phyloP scores from a whole-genome alignment of 208 protist genomes.

The Entamoeba moshkovskii region DNA sequence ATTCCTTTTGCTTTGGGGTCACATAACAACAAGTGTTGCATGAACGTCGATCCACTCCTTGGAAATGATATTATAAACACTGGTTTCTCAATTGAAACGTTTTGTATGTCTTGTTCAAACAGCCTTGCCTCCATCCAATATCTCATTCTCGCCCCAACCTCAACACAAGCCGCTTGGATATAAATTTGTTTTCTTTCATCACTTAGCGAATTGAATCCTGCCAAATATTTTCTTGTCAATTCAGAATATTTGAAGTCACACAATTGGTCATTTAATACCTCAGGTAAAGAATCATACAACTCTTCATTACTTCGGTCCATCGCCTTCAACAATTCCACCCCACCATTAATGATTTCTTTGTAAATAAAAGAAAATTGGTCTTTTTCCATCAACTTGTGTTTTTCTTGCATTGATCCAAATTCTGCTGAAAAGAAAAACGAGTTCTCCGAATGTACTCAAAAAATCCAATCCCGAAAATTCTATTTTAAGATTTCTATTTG shows the following conservation, averaged over 20 bases:
- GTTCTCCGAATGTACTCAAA: too few species aligned
- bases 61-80: not conserved
- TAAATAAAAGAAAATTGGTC: not conserved
- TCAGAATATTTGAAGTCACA: not conserved
- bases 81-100: not conserved
- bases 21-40: not conserved
- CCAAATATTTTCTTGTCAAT: not conserved
- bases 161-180: not conserved
- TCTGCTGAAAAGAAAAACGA: too few species aligned
- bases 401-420: too few species aligned
- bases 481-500: too few species aligned
- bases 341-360: not conserved
- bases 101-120: not conserved
- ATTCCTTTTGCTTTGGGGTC: not conserved
- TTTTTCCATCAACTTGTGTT: too few species aligned
- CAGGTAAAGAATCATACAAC: not conserved
- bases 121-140: not conserved
- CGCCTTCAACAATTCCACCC: not conserved
- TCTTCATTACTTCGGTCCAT: not conserved
- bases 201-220: not conserved
- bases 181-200: not conserved
- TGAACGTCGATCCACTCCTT: not conserved
- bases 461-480: too few species aligned
- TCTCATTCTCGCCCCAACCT: not conserved
- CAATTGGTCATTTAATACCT: not conserved